Conservation (phyloP, 129 eudicot genomes). For the Calendula officinalis region DNA sequence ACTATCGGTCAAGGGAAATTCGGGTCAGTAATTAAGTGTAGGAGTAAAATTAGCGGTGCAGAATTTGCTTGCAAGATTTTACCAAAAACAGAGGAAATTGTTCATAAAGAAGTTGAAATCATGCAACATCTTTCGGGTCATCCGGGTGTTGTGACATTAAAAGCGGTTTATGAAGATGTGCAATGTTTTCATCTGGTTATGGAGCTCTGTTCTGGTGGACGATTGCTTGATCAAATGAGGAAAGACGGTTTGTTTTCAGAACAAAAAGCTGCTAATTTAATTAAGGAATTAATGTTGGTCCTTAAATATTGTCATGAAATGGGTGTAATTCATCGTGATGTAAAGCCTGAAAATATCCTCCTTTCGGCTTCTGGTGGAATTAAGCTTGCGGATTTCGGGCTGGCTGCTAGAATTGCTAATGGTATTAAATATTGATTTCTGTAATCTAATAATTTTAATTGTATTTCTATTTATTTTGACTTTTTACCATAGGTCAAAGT, state of each 20-base stretch:
- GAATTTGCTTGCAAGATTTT: constrained; percentile 54
- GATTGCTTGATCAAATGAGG: constrained; percentile 52
- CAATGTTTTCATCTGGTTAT: constrained; percentile 46
- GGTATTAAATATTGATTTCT: constrained; percentile 33
- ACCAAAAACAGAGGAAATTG: constrained; percentile 50
- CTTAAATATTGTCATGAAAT: constrained; percentile 63
- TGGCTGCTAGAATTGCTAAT: constrained; percentile 56
- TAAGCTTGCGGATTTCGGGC: constrained; percentile 65
- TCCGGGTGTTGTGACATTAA: constrained; percentile 50
- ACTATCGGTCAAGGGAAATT: constrained; percentile 55
- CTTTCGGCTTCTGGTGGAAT: constrained; percentile 44
- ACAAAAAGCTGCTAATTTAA: constrained; percentile 41
- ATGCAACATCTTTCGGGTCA: constrained; percentile 67
- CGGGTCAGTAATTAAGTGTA: constrained; percentile 49
- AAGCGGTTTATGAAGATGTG: constrained; percentile 54
- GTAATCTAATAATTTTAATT: background rate
- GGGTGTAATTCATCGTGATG: constrained; percentile 63
- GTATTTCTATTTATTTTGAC: background rate
- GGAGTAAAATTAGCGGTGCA: constrained; percentile 34
- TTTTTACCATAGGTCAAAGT: constrained; percentile 36
- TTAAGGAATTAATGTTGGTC: constrained; percentile 58
- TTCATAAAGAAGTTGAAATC: constrained; percentile 58
- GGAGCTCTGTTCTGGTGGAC: constrained; percentile 57
- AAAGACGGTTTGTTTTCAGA: constrained; percentile 46
- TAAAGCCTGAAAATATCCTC: constrained; percentile 56